Base-by-base conservation (phyloP, 495 filamentous ascomycete species). In the Venustampulla echinocandica region DNA sequence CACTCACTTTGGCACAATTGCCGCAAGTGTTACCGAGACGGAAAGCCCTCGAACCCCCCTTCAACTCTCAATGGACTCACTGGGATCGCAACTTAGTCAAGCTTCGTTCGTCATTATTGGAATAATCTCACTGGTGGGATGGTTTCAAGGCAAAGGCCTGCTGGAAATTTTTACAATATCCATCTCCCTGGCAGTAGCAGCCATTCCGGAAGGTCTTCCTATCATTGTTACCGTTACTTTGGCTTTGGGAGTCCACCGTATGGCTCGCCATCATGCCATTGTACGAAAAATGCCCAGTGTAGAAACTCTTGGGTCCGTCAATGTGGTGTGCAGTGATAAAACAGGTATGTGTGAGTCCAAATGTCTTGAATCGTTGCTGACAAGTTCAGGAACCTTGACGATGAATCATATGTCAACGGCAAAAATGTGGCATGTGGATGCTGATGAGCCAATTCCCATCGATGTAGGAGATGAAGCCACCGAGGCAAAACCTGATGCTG, bases 331-430 rank as follows among this genome's bases (percentile, higher is more conserved):
- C 67, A 95, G 87, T 59, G 92, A 99, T 67, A 99, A 99, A 68
- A 99, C 92, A 15, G 83, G 57, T 54, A 55, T 21, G 79, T 76
- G 64, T 35, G 57, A 23, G 40, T 32, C 20, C 6, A 19, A 14
- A n/a, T 24, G 4, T 17, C 27, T 30, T 5, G 7, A 39, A 14
- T 15, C 10, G 21, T 5, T 57, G 4, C 17, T 55, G 28, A 54
- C 24, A 3, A 25, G 10, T 3, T 21, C 22, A 59, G 57, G 90
- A 18, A 98, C 92, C 17, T 63, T 99, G 42, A 99, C 92, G 0
- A 85, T 85, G 64, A 99, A 97, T 59, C 93, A 97, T 59, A 96
- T 97, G 90, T 93, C 93, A 2, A 90, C 93, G 1, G 92, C 89
- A 14, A 93, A 94, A 57, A 80, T 97, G 68, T 99, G 92, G 92